Evolutionary conservation across 768 basidiomycete species (phyloP), one percentile per base, ranked within the genome.

Genomic region (Hericium coralloides): DNA sequence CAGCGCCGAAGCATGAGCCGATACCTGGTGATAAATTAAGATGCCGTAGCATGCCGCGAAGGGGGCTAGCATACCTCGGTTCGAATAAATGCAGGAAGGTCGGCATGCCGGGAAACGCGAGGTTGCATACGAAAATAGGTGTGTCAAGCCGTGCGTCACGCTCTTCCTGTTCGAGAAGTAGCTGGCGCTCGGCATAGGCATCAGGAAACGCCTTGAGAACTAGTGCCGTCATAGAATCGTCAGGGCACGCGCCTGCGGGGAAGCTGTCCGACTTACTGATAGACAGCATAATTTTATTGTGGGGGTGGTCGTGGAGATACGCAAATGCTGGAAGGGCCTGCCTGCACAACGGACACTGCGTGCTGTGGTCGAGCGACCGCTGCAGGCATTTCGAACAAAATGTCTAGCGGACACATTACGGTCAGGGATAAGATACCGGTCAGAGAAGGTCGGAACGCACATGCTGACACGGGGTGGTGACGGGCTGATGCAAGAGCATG

Each of bases 1-100:
- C 89, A 93, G n/a, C 95, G 84, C 22, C 95, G 88, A 55, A 98
- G 85, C 95, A 98, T 98, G 52, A 98, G 79, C 7, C 95, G 87
- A 69, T 98, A 95, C 64, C 85, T 85, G 57, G 18, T 9, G 10
- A 31, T 8, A 9, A 9, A 31, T 31, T 6, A 31, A 6, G 10
- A 31, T 31, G 31, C 31, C 31, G 31, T 31, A 31, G 26, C 26
- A 9, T 31, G 31, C 31, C 31, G 10, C 31, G 10, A 14, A 53
- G 45, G 52, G 18, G 49, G 38, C 51, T 41, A 20, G 55, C 65
- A 43, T 58, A 83, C 75, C 90, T 79, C 0, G 95, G 95, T 69
- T 98, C 95, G 67, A 92, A 98, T 66, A 98, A 85, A 70, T 97
- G 94, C 15, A 98, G 75, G 55, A 87, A 77, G 49, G 88, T 94